phyloP scores from a whole-genome alignment of 73 alveolate genomes.

The Uronychia binucleata region DNA sequence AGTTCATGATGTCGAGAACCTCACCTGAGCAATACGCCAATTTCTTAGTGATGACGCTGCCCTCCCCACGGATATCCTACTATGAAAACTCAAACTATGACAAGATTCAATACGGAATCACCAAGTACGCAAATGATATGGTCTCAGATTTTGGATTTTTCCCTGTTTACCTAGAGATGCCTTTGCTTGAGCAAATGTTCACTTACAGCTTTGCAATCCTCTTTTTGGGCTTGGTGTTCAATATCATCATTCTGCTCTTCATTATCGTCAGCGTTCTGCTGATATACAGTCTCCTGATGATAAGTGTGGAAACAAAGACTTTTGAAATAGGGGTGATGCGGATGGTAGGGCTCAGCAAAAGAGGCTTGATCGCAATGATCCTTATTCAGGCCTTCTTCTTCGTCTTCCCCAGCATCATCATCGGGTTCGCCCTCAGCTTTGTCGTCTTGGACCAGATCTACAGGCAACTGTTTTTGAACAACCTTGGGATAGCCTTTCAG shows the following conservation, averaged over 20 bases:
- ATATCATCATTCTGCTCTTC: conserved; percentile 73
- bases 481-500: conserved; percentile 61
- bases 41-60: conserved; percentile 44
- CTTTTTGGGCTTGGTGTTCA: conserved; percentile 78
- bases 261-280: conserved; percentile 76
- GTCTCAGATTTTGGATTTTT: conserved; percentile 68
- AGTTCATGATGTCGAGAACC: background rate
- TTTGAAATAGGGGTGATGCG: conserved; percentile 87
- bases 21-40: conserved; percentile 46
- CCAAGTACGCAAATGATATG: conserved; percentile 42
- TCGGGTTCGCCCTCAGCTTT: conserved; percentile 71
- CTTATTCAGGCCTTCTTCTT: conserved; percentile 70
- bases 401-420: conserved; percentile 83
- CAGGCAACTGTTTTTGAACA: conserved; percentile 33
- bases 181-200: conserved; percentile 59
- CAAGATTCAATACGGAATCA: conserved; percentile 51
- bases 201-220: conserved; percentile 61
- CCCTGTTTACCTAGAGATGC: conserved; percentile 63
- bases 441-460: conserved; percentile 31
- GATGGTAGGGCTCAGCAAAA: conserved; percentile 82
- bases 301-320: conserved; percentile 85
- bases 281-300: conserved; percentile 78
- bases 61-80: conserved; percentile 35
- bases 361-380: conserved; percentile 69
- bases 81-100: conserved; percentile 62